A percentile compares a stretch with the other conserved stretches of the same genome.
phyloP scores from a whole-genome alignment of 495 filamentous ascomycete genomes.

The Staphylotrichum longicolle region DNA sequence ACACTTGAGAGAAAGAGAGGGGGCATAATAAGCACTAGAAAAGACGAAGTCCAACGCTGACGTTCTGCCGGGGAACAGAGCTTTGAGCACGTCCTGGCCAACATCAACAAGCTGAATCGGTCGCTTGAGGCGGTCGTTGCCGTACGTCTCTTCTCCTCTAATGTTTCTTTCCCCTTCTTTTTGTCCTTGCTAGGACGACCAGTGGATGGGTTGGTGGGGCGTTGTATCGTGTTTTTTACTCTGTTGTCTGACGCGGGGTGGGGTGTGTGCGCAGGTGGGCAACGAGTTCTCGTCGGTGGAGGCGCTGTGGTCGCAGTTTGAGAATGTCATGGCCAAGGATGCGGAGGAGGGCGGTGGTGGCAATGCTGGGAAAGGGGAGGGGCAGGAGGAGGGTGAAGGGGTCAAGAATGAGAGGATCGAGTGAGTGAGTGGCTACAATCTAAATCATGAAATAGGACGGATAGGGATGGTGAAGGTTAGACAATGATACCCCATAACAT shows the following conservation, averaged over 20 bases:
- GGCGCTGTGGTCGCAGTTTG: constrained; percentile 94
- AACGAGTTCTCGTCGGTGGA: constrained; percentile 98
- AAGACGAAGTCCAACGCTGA: neutral
- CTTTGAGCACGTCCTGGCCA: constrained; percentile 91
- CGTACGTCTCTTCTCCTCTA: constrained; percentile 46
- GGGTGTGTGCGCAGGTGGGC: constrained; percentile 61
- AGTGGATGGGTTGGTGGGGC: too few species aligned
- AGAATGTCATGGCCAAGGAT: constrained; percentile 88
- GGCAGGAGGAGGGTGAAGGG: constrained; percentile 20
- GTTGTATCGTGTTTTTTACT: too few species aligned
- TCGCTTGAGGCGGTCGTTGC: constrained; percentile 89
- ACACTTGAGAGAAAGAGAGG: too few species aligned
- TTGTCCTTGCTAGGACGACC: too few species aligned
- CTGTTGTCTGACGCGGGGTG: too few species aligned
- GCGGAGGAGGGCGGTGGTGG: constrained; percentile 45
- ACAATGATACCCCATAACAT: constrained; percentile 10
- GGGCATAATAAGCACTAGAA: neutral
- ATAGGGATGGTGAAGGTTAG: too few species aligned
- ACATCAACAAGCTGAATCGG: constrained; percentile 93
- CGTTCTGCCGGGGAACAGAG: constrained; percentile 48
- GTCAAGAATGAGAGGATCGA: constrained; percentile 6
- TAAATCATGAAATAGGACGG: too few species aligned
- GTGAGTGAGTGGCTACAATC: neutral
- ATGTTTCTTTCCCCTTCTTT: too few species aligned
- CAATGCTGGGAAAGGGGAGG: constrained; percentile 31